Percentiles rank a stretch among this genome's conserved stretches.
These are phyloP conservation scores for Triticum dicoccoides DNA, from an alignment of 176 grass and related monocot genomes.

Conservation along the genomic window DNA sequence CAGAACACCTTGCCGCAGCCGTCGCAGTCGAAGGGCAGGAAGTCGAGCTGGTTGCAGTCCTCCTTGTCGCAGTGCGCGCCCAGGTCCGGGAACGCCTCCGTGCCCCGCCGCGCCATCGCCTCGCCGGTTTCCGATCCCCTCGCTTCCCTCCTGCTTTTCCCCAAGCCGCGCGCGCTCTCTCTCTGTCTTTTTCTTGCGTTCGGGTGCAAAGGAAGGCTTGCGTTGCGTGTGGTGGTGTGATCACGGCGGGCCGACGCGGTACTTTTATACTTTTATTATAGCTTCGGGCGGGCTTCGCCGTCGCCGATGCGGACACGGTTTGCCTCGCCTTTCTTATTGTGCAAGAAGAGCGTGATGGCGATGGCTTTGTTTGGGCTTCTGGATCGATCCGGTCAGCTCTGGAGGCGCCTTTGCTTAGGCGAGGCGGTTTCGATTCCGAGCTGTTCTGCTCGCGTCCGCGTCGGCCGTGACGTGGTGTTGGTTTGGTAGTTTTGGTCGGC, in stretches of 20 bases:
- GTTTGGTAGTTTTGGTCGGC: too few relatives aligned
- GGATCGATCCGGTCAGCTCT: neutral
- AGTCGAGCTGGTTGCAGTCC: constrained; percentile 81
- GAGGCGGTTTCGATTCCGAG: neutral
- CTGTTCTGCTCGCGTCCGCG: neutral
- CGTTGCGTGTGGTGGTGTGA: neutral
- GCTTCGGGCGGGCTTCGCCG: neutral
- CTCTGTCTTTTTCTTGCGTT: neutral
- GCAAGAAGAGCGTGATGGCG: neutral
- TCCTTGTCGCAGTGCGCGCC: constrained; percentile 71
- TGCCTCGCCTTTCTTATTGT: neutral
- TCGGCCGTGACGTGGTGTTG: neutral
- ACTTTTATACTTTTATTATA: neutral
- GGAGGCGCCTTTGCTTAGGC: neutral
- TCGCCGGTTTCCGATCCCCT: neutral
- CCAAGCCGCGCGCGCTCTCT: neutral
- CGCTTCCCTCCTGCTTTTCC: neutral
- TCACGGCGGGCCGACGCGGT: neutral
- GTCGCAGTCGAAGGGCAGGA: constrained; percentile 83
- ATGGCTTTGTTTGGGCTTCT: neutral
- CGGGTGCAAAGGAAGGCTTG: neutral
- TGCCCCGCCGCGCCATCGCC: constrained; percentile 59
- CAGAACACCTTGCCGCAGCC: constrained; percentile 68
- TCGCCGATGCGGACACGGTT: constrained; percentile 1
- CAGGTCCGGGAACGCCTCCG: constrained; percentile 67